Conservation (phyloP, 2,329 filamentous ascomycete species). For the Thermochaetoides dissita region DNA sequence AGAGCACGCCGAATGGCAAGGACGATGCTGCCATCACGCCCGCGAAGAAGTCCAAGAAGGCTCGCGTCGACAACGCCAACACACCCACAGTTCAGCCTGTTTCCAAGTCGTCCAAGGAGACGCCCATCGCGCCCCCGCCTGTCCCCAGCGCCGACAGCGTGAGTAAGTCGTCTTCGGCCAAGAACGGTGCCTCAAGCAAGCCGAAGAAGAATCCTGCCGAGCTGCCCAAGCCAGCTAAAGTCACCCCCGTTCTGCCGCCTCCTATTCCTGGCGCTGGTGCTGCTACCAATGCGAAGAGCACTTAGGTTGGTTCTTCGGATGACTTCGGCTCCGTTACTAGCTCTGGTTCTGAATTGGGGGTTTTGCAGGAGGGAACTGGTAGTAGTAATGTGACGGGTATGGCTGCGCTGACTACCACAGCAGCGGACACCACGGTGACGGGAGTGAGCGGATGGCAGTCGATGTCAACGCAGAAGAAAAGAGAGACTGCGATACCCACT, state of each 20-base stretch:
- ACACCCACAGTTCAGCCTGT: slow-evolving; percentile 12
- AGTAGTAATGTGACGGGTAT: no score
- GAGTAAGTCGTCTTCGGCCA: no score
- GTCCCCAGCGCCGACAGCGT: neutral
- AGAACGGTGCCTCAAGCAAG: slow-evolving; percentile 2
- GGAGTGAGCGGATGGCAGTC: no score
- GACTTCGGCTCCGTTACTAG: no score
- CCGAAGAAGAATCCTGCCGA: slow-evolving; percentile 1
- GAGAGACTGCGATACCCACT: no score
- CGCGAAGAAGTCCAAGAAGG: slow-evolving; percentile 20
- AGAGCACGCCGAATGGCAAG: slow-evolving; percentile 7
- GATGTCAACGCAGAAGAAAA: no score
- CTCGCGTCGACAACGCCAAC: slow-evolving; percentile 10
- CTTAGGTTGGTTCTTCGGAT: slow-evolving; percentile 10
- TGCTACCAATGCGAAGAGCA: slow-evolving; percentile 6
- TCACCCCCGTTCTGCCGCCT: slow-evolving; percentile 17
- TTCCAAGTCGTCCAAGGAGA: slow-evolving; percentile 7
- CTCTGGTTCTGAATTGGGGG: no score
- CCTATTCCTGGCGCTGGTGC: slow-evolving; percentile 4
- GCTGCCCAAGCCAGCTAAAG: slow-evolving; percentile 6
- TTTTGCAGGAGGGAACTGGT: no score
- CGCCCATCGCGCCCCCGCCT: neutral
- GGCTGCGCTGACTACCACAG: no score
- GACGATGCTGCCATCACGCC: slow-evolving; percentile 12
- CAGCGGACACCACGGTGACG: no score